These are phyloP conservation scores for Ambrosiella xylebori DNA, from an alignment of 2,329 filamentous ascomycete species.

Conservation along the genomic window DNA sequence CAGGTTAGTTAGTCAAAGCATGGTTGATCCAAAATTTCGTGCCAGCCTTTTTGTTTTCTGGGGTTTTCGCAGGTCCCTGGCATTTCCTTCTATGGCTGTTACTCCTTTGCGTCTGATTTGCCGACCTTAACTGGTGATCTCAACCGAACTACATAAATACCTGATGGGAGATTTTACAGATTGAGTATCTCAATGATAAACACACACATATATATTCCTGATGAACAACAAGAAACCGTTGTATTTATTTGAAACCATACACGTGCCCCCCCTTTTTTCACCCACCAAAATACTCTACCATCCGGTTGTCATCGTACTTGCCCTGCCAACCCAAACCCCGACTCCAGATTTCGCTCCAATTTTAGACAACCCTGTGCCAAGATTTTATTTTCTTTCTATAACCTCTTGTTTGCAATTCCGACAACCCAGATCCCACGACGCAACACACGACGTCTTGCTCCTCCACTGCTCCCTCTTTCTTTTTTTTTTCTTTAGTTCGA, in stretches of 20 bases:
- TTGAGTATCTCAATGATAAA: too few species aligned
- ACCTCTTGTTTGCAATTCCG: not conserved
- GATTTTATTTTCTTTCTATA: not conserved
- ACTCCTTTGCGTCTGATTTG: not conserved
- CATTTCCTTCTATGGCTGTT: not conserved
- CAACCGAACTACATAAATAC: too few species aligned
- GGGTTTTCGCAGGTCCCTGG: not conserved
- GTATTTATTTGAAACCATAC: too few species aligned
- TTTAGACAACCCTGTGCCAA: not conserved
- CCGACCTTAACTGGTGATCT: not conserved
- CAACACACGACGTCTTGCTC: not conserved
- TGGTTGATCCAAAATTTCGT: not conserved
- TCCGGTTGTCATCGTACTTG: not conserved
- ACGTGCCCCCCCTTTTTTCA: not conserved
- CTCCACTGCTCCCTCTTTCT: too few species aligned
- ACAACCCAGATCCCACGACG: not conserved
- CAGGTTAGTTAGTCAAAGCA: not conserved
- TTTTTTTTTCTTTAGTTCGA: too few species aligned
- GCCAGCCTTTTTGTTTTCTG: slow-evolving; percentile 1
- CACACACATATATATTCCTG: too few species aligned
- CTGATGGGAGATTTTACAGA: too few species aligned
- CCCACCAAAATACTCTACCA: not conserved
- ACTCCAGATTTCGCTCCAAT: not conserved
- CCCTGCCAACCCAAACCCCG: not conserved
- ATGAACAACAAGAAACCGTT: too few species aligned